These are phyloP conservation scores for Tolypocladium nubicola DNA, from an alignment of 2,329 filamentous ascomycete genomes.

Conservation along the genomic window DNA sequence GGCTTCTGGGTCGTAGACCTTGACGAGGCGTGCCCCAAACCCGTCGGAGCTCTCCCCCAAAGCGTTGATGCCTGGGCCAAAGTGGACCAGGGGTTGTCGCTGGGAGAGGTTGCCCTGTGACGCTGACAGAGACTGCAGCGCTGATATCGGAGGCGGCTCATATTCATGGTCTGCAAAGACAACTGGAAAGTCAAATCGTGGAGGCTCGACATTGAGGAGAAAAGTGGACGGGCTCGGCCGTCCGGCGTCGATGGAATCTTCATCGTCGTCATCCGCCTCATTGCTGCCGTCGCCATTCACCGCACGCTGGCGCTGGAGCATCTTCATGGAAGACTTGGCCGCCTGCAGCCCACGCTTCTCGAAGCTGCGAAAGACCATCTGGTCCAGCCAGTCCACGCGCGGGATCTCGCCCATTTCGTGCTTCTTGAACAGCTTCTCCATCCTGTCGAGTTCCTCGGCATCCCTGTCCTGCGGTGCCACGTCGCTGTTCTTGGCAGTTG, in stretches of 20 bases:
- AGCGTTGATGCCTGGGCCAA: conserved; percentile 79
- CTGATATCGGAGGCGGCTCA: conserved; percentile 70
- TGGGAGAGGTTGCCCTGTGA: conserved; percentile 63
- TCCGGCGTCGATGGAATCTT: conserved; percentile 30
- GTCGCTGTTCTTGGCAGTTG: conserved; percentile 37
- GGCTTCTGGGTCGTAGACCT: conserved; percentile 88
- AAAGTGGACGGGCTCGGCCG: conserved; percentile 48
- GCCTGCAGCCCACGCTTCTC: conserved; percentile 64
- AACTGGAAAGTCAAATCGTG: conserved; percentile 88
- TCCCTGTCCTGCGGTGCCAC: conserved; percentile 54
- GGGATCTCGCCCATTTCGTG: conserved; percentile 97
- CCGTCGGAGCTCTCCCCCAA: conserved; percentile 40
- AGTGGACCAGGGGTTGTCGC: conserved; percentile 77
- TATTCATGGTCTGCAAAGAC: conserved; percentile 95
- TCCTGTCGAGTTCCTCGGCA: conserved; percentile 72
- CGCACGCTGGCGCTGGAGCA: conserved; percentile 36
- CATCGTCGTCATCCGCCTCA: conserved; percentile 14
- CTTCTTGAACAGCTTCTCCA: conserved; percentile 89
- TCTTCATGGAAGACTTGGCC: conserved; percentile 52
- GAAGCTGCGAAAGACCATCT: conserved; percentile 81
- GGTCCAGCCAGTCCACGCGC: conserved; percentile 89
- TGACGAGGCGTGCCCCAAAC: conserved; percentile 54
- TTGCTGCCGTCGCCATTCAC: conserved; percentile 28
- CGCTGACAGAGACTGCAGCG: conserved; percentile 46
- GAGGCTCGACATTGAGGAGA: conserved; percentile 80